Evolutionary conservation across 2,329 filamentous ascomycete species (phyloP), one percentile per base, ranked within the genome.

Genomic region (Xylaria sp.): DNA sequence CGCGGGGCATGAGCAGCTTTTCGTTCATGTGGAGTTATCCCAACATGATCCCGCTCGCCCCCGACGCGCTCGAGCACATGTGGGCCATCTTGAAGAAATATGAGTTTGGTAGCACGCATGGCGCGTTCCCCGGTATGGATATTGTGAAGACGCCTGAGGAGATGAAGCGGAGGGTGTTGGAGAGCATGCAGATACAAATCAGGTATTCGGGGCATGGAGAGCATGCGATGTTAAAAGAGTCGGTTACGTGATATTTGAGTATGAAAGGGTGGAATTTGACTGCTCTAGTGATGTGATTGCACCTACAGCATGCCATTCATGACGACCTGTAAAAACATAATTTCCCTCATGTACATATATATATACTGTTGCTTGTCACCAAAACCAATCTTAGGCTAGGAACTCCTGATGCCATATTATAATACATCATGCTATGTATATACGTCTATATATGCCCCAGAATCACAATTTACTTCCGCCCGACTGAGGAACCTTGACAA

Each of bases 21-120:
- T 82, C 87, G 0, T 94, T 94, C 80, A 90, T 93, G 86, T 94
- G 91, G 90, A 91, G 89, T 61, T 90, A 91, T 71, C 90, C 90
- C 1, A 93, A 93, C 77, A 84, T 85, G 87, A 93, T 95, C 20
- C 92, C 92, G 0, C 83, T 96, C 33, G 81, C 85, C 1, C 88
- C 90, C 0, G 81, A 85, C 0, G 89, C 89, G 72, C 85, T 95
- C 54, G 80, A 84, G 66, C 80, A 83, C 36, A 94, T 96, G 81
- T 96, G 92, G 92, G 79, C 81, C n/a, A 83, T 89, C 0, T 75
- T 95, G 61, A 86, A 86, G 76, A 79, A 82, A 5, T 86, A 89
- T 67, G 83, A 89, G 1, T 94, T 93, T 72, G 81, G 80, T 13
- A 87, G 87, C 68, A 90, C 91, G 6, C 89, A 92, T 77, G 91